Conservation (phyloP, 495 filamentous ascomycete genomes). For the Tuber brumale region DNA sequence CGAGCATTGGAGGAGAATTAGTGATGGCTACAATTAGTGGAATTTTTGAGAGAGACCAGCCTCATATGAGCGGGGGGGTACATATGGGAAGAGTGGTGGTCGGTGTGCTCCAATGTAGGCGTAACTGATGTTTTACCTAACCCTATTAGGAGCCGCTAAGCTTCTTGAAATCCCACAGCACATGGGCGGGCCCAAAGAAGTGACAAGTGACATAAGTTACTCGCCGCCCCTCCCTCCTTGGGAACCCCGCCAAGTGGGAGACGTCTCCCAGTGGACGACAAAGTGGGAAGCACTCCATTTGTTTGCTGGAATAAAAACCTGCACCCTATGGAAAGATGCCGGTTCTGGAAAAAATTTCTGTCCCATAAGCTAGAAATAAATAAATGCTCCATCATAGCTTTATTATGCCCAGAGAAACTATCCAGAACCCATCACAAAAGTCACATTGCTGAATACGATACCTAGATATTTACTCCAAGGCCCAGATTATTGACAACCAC, state of each 20-base stretch:
- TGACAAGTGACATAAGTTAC: conserved; percentile 1
- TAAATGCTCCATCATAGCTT: neutral
- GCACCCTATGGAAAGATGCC: neutral
- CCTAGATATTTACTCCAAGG: conserved; percentile 5
- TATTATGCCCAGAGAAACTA: neutral
- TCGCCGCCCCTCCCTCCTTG: neutral
- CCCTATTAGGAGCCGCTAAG: neutral
- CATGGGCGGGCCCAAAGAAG: neutral
- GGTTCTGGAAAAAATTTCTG: neutral
- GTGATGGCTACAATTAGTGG: too few species aligned
- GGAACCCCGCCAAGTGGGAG: neutral
- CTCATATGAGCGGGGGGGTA: neutral
- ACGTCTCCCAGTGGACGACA: neutral
- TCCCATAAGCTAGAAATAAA: neutral
- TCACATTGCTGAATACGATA: neutral
- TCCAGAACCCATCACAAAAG: neutral
- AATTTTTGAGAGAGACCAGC: neutral
- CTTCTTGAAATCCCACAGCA: neutral
- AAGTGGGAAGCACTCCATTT: neutral
- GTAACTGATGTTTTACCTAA: neutral
- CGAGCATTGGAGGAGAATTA: too few species aligned
- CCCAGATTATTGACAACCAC: neutral
- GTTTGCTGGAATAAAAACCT: conserved; percentile 1
- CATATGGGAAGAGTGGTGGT: neutral
- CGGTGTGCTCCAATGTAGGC: neutral